Percentiles rank a stretch among this genome's conserved stretches.
Conservation (phyloP, 1,284 basidiomycete genomes). For the Cerioporus squamosus region DNA sequence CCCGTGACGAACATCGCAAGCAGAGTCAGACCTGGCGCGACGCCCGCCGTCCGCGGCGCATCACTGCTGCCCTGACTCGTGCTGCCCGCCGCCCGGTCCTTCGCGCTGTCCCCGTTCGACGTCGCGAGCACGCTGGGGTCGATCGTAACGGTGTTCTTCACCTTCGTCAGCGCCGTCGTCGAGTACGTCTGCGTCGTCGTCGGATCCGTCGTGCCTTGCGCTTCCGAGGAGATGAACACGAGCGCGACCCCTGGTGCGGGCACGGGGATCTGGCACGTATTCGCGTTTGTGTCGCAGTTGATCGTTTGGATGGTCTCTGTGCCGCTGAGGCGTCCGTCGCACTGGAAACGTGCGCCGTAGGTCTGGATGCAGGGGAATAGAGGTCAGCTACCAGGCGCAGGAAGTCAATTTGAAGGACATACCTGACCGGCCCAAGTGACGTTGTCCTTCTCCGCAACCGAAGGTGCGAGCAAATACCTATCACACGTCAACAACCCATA, state of each 20-base stretch:
- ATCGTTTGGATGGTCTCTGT: slow-evolving; percentile 44
- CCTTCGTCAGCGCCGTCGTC: slow-evolving; percentile 38
- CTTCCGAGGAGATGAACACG: slow-evolving; percentile 51
- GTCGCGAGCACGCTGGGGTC: slow-evolving; percentile 38
- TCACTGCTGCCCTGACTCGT: slow-evolving; percentile 40
- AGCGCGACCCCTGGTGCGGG: slow-evolving; percentile 57
- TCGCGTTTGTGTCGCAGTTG: slow-evolving; percentile 44
- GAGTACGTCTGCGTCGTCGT: slow-evolving; percentile 42
- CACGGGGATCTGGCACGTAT: slow-evolving; percentile 51
- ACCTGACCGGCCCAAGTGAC: slow-evolving; percentile 69
- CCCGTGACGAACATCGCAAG: slow-evolving; percentile 16
- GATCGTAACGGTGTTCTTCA: slow-evolving; percentile 35
- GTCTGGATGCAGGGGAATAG: slow-evolving; percentile 48
- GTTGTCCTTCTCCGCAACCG: slow-evolving; percentile 65
- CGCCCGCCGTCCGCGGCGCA: slow-evolving; percentile 17
- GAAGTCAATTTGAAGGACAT: not conserved
- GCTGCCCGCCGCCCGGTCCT: slow-evolving; percentile 32
- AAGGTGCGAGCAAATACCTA: slow-evolving; percentile 55
- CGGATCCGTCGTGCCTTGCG: slow-evolving; percentile 40
- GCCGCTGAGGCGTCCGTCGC: slow-evolving; percentile 54
- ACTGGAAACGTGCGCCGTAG: slow-evolving; percentile 63
- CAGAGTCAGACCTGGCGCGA: slow-evolving; percentile 15
- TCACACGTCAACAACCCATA: too few species aligned
- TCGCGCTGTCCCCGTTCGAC: slow-evolving; percentile 39
- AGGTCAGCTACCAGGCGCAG: too few species aligned